A percentile compares a stretch with the other conserved stretches of the same genome.
phyloP scores from a whole-genome alignment of 2,329 filamentous ascomycete genomes.

The Whalleya microplaca region DNA sequence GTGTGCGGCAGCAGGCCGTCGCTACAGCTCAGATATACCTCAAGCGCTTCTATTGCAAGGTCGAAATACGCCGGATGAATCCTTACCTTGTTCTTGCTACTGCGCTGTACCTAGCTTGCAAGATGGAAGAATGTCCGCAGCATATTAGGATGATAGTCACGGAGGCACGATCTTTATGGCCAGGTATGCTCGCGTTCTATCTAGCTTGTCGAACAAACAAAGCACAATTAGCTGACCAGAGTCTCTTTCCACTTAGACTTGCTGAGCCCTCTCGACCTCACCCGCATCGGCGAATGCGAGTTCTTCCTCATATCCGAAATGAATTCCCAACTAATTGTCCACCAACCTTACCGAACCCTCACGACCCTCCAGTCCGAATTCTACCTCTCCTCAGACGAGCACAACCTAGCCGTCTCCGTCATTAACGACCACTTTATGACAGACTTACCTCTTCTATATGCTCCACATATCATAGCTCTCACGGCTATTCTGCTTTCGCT shows the following conservation, averaged over 20 bases:
- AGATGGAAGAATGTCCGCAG: constrained; percentile 97
- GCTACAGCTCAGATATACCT: constrained; percentile 95
- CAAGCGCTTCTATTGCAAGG: constrained; percentile 88
- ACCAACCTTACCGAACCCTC: constrained; percentile 87
- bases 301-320: constrained; percentile 92
- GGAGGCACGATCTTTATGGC: constrained; percentile 85
- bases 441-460: constrained; percentile 81
- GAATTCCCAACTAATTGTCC: constrained; percentile 84
- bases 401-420: constrained; percentile 75
- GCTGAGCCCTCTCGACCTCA: constrained; percentile 70
- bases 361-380: constrained; percentile 72
- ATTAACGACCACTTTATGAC: constrained; percentile 94
- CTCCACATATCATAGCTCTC: constrained; percentile 87
- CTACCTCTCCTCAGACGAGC: constrained; percentile 75
- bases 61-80: constrained; percentile 91
- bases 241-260: constrained; percentile 53
- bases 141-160: constrained; percentile 90
- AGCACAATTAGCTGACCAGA: constrained; percentile 12
- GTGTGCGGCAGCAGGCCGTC: constrained; percentile 85
- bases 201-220: neutral
- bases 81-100: constrained; percentile 93
- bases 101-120: constrained; percentile 91
- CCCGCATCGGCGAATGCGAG: constrained; percentile 90
- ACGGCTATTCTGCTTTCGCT: constrained; percentile 83
- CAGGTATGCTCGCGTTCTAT: constrained; percentile 50